These are phyloP conservation scores for Chenopodium formosanum DNA, from an alignment of 148 eudicot genomes.

Conservation along the genomic window DNA sequence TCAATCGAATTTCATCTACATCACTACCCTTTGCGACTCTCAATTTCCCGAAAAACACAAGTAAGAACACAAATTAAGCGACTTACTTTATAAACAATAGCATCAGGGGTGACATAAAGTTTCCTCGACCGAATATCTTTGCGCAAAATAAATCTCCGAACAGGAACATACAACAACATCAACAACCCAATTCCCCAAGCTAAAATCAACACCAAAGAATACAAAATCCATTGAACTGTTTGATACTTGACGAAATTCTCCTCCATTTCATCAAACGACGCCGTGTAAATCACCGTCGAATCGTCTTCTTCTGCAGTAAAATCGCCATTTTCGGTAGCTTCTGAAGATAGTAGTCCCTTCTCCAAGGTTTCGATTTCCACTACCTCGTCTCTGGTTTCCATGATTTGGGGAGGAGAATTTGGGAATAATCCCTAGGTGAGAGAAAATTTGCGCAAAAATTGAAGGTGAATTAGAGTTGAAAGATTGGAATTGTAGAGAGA, in stretches of 20 bases:
- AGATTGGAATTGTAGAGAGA: neutral
- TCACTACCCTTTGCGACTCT: no score
- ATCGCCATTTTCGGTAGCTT: neutral
- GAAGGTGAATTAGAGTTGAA: neutral
- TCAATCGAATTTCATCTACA: no score
- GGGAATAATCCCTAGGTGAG: neutral
- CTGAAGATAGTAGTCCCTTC: constrained; percentile 25
- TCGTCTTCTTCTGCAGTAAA: constrained; percentile 13
- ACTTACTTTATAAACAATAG: constrained; percentile 77
- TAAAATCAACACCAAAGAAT: constrained; percentile 64
- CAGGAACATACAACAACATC: constrained; percentile 73
- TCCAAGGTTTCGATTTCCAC: constrained; percentile 52
- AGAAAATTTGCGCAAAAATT: neutral
- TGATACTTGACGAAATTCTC: constrained; percentile 67
- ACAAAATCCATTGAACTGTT: constrained; percentile 61
- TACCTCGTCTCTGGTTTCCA: constrained; percentile 42
- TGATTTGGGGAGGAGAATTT: neutral
- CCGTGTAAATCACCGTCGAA: constrained; percentile 47
- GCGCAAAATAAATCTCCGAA: constrained; percentile 62
- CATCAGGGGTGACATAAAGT: constrained; percentile 60
- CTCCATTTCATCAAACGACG: constrained; percentile 66
- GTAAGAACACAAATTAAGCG: neutral
- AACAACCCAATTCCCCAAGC: constrained; percentile 86
- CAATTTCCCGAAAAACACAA: no score
- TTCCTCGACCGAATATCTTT: constrained; percentile 61